These are phyloP conservation scores for Musa acuminata DNA, from an alignment of 176 grass and related monocot genomes.

Conservation along the genomic window DNA sequence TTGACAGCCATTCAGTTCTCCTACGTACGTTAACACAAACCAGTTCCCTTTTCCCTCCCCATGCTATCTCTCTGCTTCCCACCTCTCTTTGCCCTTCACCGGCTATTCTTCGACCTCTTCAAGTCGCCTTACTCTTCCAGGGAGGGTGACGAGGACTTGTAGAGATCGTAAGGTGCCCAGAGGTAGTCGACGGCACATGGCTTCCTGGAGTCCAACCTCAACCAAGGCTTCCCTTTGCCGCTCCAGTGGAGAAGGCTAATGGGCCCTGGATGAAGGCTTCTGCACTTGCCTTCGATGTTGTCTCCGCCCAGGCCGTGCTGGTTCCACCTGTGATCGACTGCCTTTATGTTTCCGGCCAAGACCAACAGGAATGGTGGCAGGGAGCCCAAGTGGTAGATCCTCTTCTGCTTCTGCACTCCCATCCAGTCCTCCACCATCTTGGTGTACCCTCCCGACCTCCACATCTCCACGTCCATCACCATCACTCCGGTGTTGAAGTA, in stretches of 20 bases:
- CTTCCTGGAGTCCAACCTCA: background rate
- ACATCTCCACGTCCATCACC: background rate
- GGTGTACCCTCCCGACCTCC: background rate
- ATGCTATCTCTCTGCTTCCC: no score
- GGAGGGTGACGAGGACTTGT: no score
- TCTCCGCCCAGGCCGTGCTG: conserved; percentile 9
- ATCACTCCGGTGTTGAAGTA: conserved; percentile 16
- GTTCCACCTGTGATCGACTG: conserved; percentile 6
- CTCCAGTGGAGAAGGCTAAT: conserved; percentile 13
- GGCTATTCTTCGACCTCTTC: no score
- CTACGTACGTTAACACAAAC: no score
- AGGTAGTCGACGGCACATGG: conserved; percentile 5
- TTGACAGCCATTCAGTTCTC: no score
- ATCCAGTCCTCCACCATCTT: conserved; percentile 2
- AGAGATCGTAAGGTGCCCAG: conserved; percentile 7
- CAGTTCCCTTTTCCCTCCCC: no score
- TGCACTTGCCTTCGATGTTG: conserved; percentile 1
- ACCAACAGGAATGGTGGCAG: conserved; percentile 7
- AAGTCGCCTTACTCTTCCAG: no score
- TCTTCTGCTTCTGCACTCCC: background rate
- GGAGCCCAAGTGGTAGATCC: conserved; percentile 7
- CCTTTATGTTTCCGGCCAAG: background rate
- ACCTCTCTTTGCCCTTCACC: no score
- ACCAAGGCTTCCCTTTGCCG: conserved; percentile 1
- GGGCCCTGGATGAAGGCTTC: background rate